Conservation (phyloP, 140 eudicot species). For the Cichorium intybus region DNA sequence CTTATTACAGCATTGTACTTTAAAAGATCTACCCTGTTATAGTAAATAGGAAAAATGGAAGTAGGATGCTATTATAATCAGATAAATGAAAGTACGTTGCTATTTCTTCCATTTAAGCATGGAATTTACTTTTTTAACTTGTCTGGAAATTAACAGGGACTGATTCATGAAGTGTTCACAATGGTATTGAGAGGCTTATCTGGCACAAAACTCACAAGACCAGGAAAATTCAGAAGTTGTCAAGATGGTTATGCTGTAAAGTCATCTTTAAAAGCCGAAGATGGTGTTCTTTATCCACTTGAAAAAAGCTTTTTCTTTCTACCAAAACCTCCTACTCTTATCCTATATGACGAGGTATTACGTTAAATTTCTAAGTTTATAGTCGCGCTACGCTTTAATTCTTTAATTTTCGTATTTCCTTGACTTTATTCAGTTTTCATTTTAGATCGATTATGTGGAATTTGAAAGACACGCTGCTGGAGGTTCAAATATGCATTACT, state of each 20-base stretch:
- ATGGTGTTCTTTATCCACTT: conserved; percentile 93
- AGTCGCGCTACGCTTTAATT: background rate
- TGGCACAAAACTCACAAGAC: conserved; percentile 90
- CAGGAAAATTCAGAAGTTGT: conserved; percentile 91
- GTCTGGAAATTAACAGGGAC: conserved; percentile 53
- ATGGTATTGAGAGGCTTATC: conserved; percentile 90
- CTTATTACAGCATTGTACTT: background rate
- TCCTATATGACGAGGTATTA: conserved; percentile 91
- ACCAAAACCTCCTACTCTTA: conserved; percentile 98
- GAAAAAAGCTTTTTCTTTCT: conserved; percentile 97
- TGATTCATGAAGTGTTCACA: conserved; percentile 86
- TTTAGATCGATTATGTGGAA: conserved; percentile 91
- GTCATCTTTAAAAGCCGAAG: conserved; percentile 98
- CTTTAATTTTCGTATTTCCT: background rate
- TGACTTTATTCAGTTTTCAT: background rate
- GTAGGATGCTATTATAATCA: background rate
- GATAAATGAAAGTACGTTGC: background rate
- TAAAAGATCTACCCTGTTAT: too few relatives aligned
- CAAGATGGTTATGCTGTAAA: conserved; percentile 96
- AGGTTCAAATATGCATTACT: conserved; percentile 96
- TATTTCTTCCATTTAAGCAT: background rate
- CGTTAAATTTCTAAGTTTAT: conserved; percentile 10
- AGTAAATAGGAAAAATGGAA: too few relatives aligned
- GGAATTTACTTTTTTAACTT: background rate
- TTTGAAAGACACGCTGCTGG: conserved; percentile 97